phyloP scores from a whole-genome alignment of 768 basidiomycete species.

The Psilocybe azurescens region DNA sequence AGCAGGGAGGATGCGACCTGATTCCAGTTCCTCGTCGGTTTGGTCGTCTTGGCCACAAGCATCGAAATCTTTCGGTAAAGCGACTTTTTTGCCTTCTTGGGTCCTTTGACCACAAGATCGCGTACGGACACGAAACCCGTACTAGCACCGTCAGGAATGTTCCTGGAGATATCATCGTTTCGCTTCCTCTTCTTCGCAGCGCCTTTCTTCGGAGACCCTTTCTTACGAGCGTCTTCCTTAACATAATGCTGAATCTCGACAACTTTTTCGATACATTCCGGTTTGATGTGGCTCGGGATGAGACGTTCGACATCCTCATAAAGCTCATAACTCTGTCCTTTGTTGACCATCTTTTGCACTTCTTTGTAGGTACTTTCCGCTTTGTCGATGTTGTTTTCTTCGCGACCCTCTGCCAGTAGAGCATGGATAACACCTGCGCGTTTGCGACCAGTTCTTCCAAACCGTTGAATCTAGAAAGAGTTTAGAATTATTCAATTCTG shows the following conservation, averaged over 20 bases:
- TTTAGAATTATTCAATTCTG: background rate
- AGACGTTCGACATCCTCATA: constrained; percentile 92
- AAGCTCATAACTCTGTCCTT: constrained; percentile 86
- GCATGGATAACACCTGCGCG: constrained; percentile 90
- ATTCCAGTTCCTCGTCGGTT: constrained; percentile 69
- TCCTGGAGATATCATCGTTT: constrained; percentile 67
- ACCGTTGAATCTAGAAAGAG: constrained; percentile 82
- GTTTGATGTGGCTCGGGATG: constrained; percentile 78
- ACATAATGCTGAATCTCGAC: constrained; percentile 84
- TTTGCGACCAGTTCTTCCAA: constrained; percentile 95
- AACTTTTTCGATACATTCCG: constrained; percentile 75
- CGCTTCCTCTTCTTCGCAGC: constrained; percentile 66
- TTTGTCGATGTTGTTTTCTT: constrained; percentile 89
- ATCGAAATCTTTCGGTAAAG: constrained; percentile 49
- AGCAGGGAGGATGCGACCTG: constrained; percentile 46
- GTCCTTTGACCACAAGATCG: constrained; percentile 60
- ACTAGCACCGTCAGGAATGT: constrained; percentile 76
- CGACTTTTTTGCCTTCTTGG: constrained; percentile 45
- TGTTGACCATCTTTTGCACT: constrained; percentile 87
- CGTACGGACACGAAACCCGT: constrained; percentile 75
- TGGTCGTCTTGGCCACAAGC: constrained; percentile 67
- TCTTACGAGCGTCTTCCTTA: constrained; percentile 51
- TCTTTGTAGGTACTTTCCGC: constrained; percentile 86
- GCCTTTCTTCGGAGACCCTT: constrained; percentile 38
- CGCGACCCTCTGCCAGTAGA: constrained; percentile 87